Evolutionary conservation across 768 basidiomycete species (phyloP).

Genomic region (Lactarius evosmus): DNA sequence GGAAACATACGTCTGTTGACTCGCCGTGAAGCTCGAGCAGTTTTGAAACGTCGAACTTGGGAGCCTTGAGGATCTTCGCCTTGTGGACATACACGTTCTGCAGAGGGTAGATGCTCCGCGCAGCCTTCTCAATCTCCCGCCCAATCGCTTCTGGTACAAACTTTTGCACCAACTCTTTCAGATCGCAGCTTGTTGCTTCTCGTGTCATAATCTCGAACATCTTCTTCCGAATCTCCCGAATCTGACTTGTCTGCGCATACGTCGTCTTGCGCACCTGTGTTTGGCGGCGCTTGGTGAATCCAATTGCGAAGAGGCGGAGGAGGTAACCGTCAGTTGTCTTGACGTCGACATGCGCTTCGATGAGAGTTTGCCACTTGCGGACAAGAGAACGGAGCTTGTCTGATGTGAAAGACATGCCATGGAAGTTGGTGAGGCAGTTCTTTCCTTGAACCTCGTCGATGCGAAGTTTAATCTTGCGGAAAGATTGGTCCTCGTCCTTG

Average conservation of each 20-base stretch:
- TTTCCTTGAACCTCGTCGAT: slow-evolving; percentile 96
- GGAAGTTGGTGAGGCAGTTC: slow-evolving; percentile 99
- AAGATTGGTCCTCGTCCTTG: slow-evolving; percentile 99
- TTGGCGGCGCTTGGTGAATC: slow-evolving; percentile 96
- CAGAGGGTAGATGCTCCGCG: slow-evolving; percentile 94
- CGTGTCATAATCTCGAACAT: slow-evolving; percentile 99
- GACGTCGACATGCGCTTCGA: slow-evolving; percentile 98
- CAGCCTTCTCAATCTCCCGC: slow-evolving; percentile 98
- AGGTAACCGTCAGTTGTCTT: slow-evolving; percentile 99
- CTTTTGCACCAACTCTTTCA: slow-evolving; percentile 98
- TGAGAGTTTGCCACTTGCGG: slow-evolving; percentile 99
- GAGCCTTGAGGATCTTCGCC: slow-evolving; percentile 98
- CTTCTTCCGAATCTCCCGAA: slow-evolving; percentile 97
- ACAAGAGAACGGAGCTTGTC: slow-evolving; percentile 99
- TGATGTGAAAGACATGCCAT: slow-evolving; percentile 99
- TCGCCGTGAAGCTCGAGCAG: slow-evolving; percentile 96
- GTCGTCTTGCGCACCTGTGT: slow-evolving; percentile 98
- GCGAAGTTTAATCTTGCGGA: slow-evolving; percentile 99
- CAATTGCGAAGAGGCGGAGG: slow-evolving; percentile 97
- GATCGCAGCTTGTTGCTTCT: slow-evolving; percentile 90
- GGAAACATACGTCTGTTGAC: slow-evolving; percentile 76
- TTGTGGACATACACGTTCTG: slow-evolving; percentile 99
- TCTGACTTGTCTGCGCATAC: slow-evolving; percentile 92
- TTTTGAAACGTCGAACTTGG: slow-evolving; percentile 95
- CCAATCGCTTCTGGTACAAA: slow-evolving; percentile 99